These are phyloP conservation scores for Malus asiatica DNA, from an alignment of 306 rosid genomes.

Conservation along the genomic window DNA sequence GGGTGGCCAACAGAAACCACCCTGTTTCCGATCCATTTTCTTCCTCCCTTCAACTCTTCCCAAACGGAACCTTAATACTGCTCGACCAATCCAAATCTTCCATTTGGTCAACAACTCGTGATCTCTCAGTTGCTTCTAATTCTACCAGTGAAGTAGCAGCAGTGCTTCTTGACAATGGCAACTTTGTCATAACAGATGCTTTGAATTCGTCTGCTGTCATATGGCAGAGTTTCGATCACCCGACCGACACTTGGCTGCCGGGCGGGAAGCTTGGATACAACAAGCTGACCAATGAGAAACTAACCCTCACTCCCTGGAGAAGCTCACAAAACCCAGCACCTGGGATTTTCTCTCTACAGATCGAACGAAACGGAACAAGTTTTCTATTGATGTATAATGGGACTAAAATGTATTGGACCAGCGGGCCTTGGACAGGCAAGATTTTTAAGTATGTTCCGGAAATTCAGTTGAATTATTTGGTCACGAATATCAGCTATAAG, in stretches of 20 bases:
- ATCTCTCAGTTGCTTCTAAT: background rate
- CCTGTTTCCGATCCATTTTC: slow-evolving; percentile 27
- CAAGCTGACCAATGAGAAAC: slow-evolving; percentile 2
- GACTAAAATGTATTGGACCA: slow-evolving; percentile 10
- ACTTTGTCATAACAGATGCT: slow-evolving; percentile 14
- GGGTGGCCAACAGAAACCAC: slow-evolving; percentile 33
- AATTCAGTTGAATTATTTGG: background rate
- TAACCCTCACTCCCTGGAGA: slow-evolving; percentile 16
- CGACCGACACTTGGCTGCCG: slow-evolving; percentile 35
- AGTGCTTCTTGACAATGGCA: slow-evolving; percentile 20
- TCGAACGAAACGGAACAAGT: slow-evolving; percentile 5
- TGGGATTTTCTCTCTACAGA: slow-evolving; percentile 16
- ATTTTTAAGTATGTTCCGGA: slow-evolving; percentile 4
- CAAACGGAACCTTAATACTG: slow-evolving; percentile 16
- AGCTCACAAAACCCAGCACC: slow-evolving; percentile 19
- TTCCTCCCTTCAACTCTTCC: slow-evolving; percentile 9
- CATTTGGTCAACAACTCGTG: slow-evolving; percentile 26
- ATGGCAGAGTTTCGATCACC: slow-evolving; percentile 46
- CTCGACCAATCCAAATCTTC: background rate
- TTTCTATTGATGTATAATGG: background rate
- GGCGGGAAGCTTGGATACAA: slow-evolving; percentile 25
- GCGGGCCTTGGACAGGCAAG: slow-evolving; percentile 11
- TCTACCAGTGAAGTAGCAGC: background rate
- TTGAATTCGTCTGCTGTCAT: background rate
- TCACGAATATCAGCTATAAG: background rate